Evolutionary conservation across 768 basidiomycete genomes (phyloP).

Genomic region (Auriscalpium vulgare): DNA sequence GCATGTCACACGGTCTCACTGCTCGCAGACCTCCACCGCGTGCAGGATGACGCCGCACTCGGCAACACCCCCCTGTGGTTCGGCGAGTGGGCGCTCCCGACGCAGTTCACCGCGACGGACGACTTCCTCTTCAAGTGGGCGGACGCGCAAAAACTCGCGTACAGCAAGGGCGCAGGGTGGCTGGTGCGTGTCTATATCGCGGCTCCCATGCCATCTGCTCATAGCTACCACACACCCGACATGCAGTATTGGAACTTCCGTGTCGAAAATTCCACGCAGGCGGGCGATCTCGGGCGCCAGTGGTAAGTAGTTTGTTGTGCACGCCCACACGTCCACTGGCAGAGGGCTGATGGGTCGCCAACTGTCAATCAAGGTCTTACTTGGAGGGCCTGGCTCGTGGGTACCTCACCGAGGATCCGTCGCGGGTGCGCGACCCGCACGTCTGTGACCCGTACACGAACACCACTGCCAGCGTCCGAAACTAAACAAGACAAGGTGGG

Average conservation of each 20-base stretch:
- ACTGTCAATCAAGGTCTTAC: slow-evolving; percentile 48
- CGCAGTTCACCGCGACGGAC: slow-evolving; percentile 55
- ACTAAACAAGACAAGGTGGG: background rate
- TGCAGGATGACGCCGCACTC: slow-evolving; percentile 38
- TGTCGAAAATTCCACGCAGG: slow-evolving; percentile 45
- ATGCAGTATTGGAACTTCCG: slow-evolving; percentile 69
- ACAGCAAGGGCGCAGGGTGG: slow-evolving; percentile 57
- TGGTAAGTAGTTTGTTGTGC: slow-evolving; percentile 39
- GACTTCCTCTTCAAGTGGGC: slow-evolving; percentile 61
- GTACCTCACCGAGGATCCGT: slow-evolving; percentile 58
- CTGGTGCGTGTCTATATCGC: slow-evolving; percentile 35
- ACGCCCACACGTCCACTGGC: background rate
- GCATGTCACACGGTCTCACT: background rate
- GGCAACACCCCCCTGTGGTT: slow-evolving; percentile 45
- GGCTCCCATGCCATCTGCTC: background rate
- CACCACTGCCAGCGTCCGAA: background rate
- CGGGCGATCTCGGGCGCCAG: slow-evolving; percentile 48
- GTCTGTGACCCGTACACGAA: slow-evolving; percentile 53
- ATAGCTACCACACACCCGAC: too few species aligned
- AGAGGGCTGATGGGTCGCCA: background rate
- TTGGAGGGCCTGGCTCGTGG: slow-evolving; percentile 49
- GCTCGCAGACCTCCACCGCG: slow-evolving; percentile 47
- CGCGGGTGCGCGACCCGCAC: slow-evolving; percentile 42
- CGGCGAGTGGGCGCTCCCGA: slow-evolving; percentile 56
- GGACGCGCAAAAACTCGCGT: slow-evolving; percentile 65